Evolutionary conservation across 208 protist species (phyloP), one percentile per base, ranked within the genome.

Genomic region (Trypanosoma cruzi): DNA sequence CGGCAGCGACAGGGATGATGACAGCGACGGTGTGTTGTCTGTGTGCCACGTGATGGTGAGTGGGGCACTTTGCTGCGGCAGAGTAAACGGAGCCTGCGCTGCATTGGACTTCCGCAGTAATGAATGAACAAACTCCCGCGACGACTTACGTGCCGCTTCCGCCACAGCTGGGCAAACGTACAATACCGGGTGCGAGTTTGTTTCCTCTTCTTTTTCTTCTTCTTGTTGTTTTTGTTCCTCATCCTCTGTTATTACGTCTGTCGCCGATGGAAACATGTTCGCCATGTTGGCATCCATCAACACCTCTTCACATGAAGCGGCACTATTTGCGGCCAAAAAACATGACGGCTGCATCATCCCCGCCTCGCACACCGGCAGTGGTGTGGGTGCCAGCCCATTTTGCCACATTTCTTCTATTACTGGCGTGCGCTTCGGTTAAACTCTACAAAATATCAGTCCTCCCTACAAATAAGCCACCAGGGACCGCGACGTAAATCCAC

Each of bases 31-130:
- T 14, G 40, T 31, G 1, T 58, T 32, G 14, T 7, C 54, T 6
- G 13, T 16, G 44, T 74, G 68, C 68, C 68, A 74, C 40, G 58
- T 67, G 37, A 74, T 74, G 14, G 68, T 60, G 56, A 74, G 68
- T 7, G 68, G 59, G 20, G 29, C 8, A 20, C 16, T 44, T n/a
- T 20, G 68, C n/a, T 44, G 40, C 16, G 22, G 14, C 3, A 11
- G 14, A 16, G 29, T n/a, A n/a, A 18, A 28, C 40, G 37, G 29
- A 6, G 31, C 2, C 32, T 13, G 46, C 16, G 44, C 14, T 0
- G n/a, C 14, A 4, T 42, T 40, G 4, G 26, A 8, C 14, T 48
- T 10, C 13, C 54, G 20, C 29, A 74, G 37, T 52, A 74, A 44
- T 11, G 24, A 26, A 24, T 68, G 53, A 2, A 74, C 8, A 16